A percentile compares a stretch with the other conserved stretches of the same genome.
These are phyloP conservation scores for Quercus mongolica DNA, from an alignment of 306 rosid genomes.

Conservation along the genomic window DNA sequence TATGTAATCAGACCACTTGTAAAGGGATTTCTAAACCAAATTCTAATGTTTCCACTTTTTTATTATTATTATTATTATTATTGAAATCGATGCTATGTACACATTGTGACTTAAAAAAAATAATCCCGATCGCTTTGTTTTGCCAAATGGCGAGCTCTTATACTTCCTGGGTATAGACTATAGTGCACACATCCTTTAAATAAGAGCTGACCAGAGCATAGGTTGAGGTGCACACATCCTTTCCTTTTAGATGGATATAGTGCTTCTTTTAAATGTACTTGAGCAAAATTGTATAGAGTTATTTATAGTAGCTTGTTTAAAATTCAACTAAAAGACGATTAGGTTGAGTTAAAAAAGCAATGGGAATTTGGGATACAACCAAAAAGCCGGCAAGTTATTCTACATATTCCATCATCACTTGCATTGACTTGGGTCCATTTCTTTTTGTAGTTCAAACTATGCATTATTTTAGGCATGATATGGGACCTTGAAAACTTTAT, in stretches of 20 bases:
- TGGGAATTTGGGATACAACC: conserved; percentile 11
- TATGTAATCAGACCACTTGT: too few relatives aligned
- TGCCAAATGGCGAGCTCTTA: background rate
- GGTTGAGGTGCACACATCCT: background rate
- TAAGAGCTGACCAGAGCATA: background rate
- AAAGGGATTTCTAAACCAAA: too few relatives aligned
- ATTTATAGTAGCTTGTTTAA: conserved; percentile 7
- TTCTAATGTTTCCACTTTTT: too few relatives aligned
- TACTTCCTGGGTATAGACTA: too few relatives aligned
- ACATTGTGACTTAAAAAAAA: too few relatives aligned
- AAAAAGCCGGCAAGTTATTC: conserved; percentile 41
- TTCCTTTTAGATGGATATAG: background rate
- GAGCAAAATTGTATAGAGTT: background rate
- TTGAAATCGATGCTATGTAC: too few relatives aligned
- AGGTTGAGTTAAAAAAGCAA: conserved; percentile 3
- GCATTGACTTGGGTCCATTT: conserved; percentile 52
- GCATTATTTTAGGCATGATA: conserved; percentile 28
- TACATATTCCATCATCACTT: conserved; percentile 35
- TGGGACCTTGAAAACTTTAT: conserved; percentile 18
- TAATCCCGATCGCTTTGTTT: conserved; percentile 10
- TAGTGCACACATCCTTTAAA: too few relatives aligned
- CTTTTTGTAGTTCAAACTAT: conserved; percentile 34
- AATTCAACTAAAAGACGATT: conserved; percentile 13
- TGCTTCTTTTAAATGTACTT: background rate
- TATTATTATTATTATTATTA: too few relatives aligned